Evolutionary conservation across 768 basidiomycete genomes (phyloP).

Genomic region (Russula lepida): DNA sequence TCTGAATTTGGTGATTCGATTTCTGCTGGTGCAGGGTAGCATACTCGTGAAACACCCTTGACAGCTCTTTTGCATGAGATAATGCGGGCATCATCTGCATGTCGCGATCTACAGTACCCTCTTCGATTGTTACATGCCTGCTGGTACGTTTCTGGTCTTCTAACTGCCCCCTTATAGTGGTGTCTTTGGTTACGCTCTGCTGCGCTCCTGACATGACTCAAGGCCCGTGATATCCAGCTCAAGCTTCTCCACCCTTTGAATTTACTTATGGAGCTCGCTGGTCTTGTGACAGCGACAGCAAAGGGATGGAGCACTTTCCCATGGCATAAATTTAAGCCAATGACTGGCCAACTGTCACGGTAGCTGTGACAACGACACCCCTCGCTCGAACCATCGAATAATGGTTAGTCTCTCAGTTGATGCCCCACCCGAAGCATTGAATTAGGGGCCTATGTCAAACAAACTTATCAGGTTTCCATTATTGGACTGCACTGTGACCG

Average conservation of each 20-base stretch:
- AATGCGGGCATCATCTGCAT: no score
- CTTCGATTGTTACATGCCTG: no score
- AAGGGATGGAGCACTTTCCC: neutral
- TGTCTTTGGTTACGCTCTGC: no score
- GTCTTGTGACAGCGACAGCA: neutral
- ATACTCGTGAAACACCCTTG: no score
- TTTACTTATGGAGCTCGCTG: neutral
- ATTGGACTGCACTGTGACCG: neutral
- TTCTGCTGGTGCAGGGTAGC: neutral
- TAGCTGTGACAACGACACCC: no score
- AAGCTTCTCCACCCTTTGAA: neutral
- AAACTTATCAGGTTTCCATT: neutral
- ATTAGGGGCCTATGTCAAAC: neutral
- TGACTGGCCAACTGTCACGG: neutral
- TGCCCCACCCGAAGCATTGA: neutral
- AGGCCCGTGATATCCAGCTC: neutral
- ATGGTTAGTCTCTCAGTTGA: neutral
- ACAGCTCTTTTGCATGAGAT: no score
- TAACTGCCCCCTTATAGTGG: no score
- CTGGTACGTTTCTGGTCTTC: no score
- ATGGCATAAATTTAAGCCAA: neutral
- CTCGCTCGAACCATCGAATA: neutral
- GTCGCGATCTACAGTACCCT: no score
- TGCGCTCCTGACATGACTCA: neutral
- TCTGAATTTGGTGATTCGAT: no score